Evolutionary conservation across 345 rosid genomes (phyloP).

Genomic region (Salix exigua): DNA sequence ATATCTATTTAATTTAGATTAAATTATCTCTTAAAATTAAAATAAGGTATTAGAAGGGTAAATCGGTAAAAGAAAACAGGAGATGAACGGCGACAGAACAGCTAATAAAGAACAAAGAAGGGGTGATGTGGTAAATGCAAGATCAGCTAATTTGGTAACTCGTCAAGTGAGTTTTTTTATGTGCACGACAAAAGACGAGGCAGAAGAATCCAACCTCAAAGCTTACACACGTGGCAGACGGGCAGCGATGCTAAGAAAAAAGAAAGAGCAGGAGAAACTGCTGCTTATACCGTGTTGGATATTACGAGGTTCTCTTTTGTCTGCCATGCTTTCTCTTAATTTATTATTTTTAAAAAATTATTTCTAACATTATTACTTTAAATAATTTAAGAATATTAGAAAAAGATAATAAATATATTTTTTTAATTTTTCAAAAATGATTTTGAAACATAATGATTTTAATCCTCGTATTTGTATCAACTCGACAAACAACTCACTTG

Average conservation of each 20-base stretch:
- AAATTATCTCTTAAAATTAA: not conserved
- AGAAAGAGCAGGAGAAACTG: not conserved
- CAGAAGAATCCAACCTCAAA: not conserved
- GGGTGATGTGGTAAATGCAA: not conserved
- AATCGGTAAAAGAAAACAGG: not conserved
- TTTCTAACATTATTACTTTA: too few species aligned
- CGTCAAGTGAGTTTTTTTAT: not conserved
- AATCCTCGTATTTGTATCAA: not conserved
- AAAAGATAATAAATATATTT: too few species aligned
- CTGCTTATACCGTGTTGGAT: not conserved
- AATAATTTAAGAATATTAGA: too few species aligned
- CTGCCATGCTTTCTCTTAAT: not conserved
- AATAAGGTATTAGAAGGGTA: not conserved
- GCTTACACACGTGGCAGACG: not conserved
- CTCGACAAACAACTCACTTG: too few species aligned
- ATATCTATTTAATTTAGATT: not conserved
- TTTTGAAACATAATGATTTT: not conserved
- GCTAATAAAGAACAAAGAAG: not conserved
- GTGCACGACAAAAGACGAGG: not conserved
- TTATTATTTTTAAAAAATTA: too few species aligned
- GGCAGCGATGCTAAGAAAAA: constrained; percentile 13
- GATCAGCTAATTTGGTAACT: not conserved
- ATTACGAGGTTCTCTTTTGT: constrained; percentile 17
- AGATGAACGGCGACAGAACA: too few species aligned
- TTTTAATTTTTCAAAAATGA: not conserved